Percentiles rank a stretch among this genome's conserved stretches.
phyloP scores from a whole-genome alignment of 164 flowering plant species.

The Macadamia tetraphylla region DNA sequence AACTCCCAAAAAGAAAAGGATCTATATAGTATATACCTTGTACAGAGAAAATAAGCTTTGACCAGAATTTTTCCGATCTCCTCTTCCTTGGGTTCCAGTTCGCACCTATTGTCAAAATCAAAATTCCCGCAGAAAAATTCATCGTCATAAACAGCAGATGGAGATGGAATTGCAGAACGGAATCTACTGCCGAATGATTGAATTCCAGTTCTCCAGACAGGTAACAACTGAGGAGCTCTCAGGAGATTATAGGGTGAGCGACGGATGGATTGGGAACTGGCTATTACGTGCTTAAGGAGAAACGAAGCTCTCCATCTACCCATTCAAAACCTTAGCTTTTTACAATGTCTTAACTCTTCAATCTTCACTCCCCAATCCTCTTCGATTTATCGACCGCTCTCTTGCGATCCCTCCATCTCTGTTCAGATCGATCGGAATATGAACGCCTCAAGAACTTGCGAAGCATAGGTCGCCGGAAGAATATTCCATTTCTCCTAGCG shows the following conservation, averaged over 20 bases:
- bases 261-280: not conserved
- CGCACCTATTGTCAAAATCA: constrained; percentile 17
- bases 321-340: constrained; percentile 20
- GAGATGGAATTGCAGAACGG: constrained; percentile 42
- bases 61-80: constrained; percentile 49
- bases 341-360: no score
- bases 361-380: no score
- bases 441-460: no score
- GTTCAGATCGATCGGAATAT: no score
- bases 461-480: no score
- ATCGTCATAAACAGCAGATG: constrained; percentile 15
- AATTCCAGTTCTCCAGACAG: constrained; percentile 7
- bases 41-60: constrained; percentile 65
- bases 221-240: constrained; percentile 5
- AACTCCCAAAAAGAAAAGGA: not conserved
- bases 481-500: no score
- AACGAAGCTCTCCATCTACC: constrained; percentile 41
- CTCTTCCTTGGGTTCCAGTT: constrained; percentile 24
- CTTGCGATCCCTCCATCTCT: no score
- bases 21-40: constrained; percentile 44
- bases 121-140: constrained; percentile 27
- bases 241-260: not conserved
- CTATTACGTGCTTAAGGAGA: constrained; percentile 23
- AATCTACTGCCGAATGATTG: constrained; percentile 20
- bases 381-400: no score